phyloP scores from a whole-genome alignment of 2,329 filamentous ascomycete species.

The Didymella keratinophila region DNA sequence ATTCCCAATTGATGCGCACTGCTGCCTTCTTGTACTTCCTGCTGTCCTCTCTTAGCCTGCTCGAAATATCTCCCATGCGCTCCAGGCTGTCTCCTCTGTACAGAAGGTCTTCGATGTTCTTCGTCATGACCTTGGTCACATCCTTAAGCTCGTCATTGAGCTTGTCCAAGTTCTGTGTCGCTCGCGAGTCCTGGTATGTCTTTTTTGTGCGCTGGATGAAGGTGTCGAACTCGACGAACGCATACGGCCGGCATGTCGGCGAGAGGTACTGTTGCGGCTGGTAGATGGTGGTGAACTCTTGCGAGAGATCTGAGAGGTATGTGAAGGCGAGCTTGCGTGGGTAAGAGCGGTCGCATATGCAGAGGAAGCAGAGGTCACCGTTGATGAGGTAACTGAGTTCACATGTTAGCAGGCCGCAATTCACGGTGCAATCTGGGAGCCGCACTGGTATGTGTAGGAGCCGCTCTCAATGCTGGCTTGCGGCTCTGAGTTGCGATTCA shows the following conservation, averaged over 20 bases:
- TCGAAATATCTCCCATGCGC: constrained; percentile 95
- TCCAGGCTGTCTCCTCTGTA: constrained; percentile 95
- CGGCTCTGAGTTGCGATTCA: constrained; percentile 87
- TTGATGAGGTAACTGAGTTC: constrained; percentile 78
- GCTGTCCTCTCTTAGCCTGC: constrained; percentile 85
- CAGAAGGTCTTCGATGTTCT: constrained; percentile 97
- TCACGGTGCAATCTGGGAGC: constrained; percentile 9
- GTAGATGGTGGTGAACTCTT: constrained; percentile 91
- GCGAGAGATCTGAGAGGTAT: constrained; percentile 90
- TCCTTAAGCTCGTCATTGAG: constrained; percentile 97
- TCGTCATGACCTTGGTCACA: constrained; percentile 99
- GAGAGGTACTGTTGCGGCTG: constrained; percentile 74
- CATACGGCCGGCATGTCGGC: constrained; percentile 83
- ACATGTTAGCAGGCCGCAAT: constrained; percentile 14
- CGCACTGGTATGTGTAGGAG: constrained; percentile 84
- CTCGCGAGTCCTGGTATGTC: constrained; percentile 91
- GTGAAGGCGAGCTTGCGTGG: constrained; percentile 98
- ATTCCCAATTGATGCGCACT: constrained; percentile 96
- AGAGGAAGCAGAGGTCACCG: constrained; percentile 85
- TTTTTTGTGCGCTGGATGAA: constrained; percentile 94
- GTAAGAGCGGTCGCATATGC: constrained; percentile 92
- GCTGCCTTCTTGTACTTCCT: constrained; percentile 93
- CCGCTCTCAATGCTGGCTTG: constrained; percentile 92
- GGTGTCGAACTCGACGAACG: constrained; percentile 97
- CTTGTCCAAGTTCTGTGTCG: constrained; percentile 90